Evolutionary conservation across 768 basidiomycete genomes (phyloP), one percentile per base, ranked within the genome.

Genomic region (Glaciozyma antarctica): DNA sequence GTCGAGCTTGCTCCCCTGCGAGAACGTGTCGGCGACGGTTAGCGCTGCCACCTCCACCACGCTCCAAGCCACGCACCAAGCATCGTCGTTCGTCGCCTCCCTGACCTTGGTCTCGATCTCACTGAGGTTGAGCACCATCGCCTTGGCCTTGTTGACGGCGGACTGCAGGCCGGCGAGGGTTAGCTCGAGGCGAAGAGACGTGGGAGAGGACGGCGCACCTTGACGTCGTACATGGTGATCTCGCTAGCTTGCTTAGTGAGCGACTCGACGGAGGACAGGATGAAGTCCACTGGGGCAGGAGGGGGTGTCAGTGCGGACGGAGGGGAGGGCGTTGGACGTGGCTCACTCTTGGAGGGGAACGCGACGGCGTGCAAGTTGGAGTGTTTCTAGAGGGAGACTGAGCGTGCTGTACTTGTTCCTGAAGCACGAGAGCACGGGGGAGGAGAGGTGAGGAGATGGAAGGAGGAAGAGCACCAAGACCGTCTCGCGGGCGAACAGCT

Each of bases 51-150:
- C 28, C 15, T 9, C 21, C 2, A 24, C 19, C 21, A 16, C 9
- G 26, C 8, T 32, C 6, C 22, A 2, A 3, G 54, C 28, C 54
- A 78, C 84, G 71, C 75, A 95, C 94, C 95, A 99, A 63, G 95
- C 87, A 69, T 99, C 95, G 72, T 97, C 92, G 66, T 97, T 98
- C 0, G 95, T 99, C 2, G 94, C 95, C 66, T 97, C 94, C 69
- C 84, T 81, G 22, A 98, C 94, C 78, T 95, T 98, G 12, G 88
- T 88, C 77, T 99, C 94, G 84, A 89, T 94, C 79, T 97, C 94
- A 21, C 69, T 69, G 66, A 97, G 82, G 78, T 98, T 98, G 72
- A 99, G 82, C 24, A 98, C 93, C 66, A 91, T 85, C 77, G 95
- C 95, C 81, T 90, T 94, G 34, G 94, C 94, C 34, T 47, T 71